These are phyloP conservation scores for Kluyveromyces siamensis DNA, from an alignment of 805 yeast genomes.

Conservation along the genomic window DNA sequence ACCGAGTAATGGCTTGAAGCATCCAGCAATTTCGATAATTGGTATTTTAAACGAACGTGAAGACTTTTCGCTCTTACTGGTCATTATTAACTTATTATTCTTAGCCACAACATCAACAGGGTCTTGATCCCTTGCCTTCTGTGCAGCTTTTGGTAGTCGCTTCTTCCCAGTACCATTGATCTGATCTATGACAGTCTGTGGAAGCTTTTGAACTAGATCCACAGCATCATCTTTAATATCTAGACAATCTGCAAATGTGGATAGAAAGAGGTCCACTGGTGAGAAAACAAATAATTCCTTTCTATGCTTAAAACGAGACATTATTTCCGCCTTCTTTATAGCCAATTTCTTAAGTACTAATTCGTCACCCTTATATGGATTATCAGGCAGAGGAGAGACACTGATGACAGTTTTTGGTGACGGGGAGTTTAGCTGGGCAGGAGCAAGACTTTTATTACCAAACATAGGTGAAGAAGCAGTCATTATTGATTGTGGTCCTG, in stretches of 20 bases:
- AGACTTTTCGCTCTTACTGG: slow-evolving; percentile 14
- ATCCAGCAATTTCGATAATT: slow-evolving; percentile 13
- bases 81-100: slow-evolving; percentile 21
- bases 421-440: slow-evolving; percentile 4
- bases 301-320: slow-evolving; percentile 27
- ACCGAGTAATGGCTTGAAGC: slow-evolving; percentile 7
- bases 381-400: slow-evolving; percentile 8
- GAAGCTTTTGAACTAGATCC: slow-evolving; percentile 17
- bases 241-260: slow-evolving; percentile 26
- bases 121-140: slow-evolving; percentile 26
- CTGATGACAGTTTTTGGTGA: slow-evolving; percentile 9
- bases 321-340: slow-evolving; percentile 24
- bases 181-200: slow-evolving; percentile 20
- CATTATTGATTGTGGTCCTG: slow-evolving; percentile 9
- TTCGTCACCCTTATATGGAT: slow-evolving; percentile 27
- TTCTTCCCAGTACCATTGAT: slow-evolving; percentile 29
- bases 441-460: slow-evolving; percentile 1
- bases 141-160: slow-evolving; percentile 23
- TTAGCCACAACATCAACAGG: slow-evolving; percentile 14
- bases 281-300: slow-evolving; percentile 25
- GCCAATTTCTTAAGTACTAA: slow-evolving; percentile 20
- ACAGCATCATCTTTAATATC: slow-evolving; percentile 23
- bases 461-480: slow-evolving; percentile 7
- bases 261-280: slow-evolving; percentile 24
- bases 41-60: slow-evolving; percentile 12